Evolutionary conservation across 768 basidiomycete genomes (phyloP).

Genomic region (Clitopilus passeckerianus): DNA sequence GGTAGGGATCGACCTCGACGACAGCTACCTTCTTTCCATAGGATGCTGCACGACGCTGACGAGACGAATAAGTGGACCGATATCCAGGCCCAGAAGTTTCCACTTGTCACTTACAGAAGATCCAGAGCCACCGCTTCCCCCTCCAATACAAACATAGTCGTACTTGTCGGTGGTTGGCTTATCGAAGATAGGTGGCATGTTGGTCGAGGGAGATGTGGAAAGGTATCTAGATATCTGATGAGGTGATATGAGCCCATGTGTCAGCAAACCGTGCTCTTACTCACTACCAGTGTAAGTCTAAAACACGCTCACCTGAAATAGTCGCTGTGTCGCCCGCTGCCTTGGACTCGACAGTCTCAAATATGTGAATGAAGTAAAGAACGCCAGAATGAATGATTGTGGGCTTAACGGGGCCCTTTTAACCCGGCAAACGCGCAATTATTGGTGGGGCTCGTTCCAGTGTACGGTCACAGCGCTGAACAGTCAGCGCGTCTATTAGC

Average conservation of each 20-base stretch:
- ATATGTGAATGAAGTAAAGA: conserved; percentile 13
- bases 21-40: conserved; percentile 94
- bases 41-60: conserved; percentile 80
- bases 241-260: conserved; percentile 9
- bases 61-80: not conserved
- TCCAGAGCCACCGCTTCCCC: conserved; percentile 90
- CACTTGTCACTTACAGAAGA: conserved; percentile 56
- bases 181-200: conserved; percentile 67
- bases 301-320: conserved; percentile 10
- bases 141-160: conserved; percentile 87
- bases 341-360: conserved; percentile 7
- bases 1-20: conserved; percentile 66
- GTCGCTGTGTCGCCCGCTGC: conserved; percentile 11
- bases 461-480: not conserved
- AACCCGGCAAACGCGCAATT: conserved; percentile 11
- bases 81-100: conserved; percentile 1
- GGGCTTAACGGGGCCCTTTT: conserved; percentile 16
- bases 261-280: conserved; percentile 7
- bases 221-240: conserved; percentile 45
- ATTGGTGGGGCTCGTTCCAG: conserved; percentile 4
- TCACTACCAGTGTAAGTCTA: not conserved
- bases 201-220: conserved; percentile 26
- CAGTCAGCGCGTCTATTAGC: not conserved
- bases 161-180: conserved; percentile 63
- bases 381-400: conserved; percentile 20